Conservation (phyloP, 352 stramenopile genomes). For the Pythium sukuiense region DNA sequence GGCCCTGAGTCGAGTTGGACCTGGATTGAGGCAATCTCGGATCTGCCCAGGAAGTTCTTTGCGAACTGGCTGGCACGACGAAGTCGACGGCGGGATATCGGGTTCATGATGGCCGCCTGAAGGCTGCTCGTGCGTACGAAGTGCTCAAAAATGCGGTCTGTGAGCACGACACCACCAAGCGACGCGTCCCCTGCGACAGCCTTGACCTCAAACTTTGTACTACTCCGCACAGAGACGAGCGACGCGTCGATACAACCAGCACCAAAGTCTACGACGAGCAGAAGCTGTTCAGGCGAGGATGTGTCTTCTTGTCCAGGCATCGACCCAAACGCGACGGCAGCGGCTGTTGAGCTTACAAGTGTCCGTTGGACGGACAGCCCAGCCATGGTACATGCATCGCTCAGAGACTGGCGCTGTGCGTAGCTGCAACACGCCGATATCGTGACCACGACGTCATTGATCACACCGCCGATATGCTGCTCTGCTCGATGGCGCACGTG, state of each 20-base stretch:
- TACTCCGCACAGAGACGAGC: conserved; percentile 17
- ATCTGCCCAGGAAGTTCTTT: conserved; percentile 46
- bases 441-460: conserved; percentile 31
- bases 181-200: conserved; percentile 13
- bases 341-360: conserved; percentile 41
- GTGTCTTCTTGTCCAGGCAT: not conserved
- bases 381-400: conserved; percentile 41
- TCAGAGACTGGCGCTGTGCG: conserved; percentile 43
- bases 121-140: conserved; percentile 16
- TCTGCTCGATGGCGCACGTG: conserved; percentile 42
- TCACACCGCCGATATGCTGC: conserved; percentile 14
- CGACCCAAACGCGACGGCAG: conserved; percentile 25
- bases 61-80: conserved; percentile 39
- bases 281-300: conserved; percentile 3
- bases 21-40: conserved; percentile 32
- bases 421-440: conserved; percentile 44
- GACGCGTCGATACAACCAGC: conserved; percentile 35
- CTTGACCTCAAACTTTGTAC: conserved; percentile 15
- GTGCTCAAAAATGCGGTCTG: conserved; percentile 28
- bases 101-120: not conserved
- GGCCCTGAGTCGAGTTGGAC: conserved; percentile 28
- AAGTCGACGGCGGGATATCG: conserved; percentile 15
- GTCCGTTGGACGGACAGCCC: conserved; percentile 28
- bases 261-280: conserved; percentile 40
- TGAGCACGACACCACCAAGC: conserved; percentile 30